phyloP scores from a whole-genome alignment of 495 filamentous ascomycete species.

The Podospora anserina region DNA sequence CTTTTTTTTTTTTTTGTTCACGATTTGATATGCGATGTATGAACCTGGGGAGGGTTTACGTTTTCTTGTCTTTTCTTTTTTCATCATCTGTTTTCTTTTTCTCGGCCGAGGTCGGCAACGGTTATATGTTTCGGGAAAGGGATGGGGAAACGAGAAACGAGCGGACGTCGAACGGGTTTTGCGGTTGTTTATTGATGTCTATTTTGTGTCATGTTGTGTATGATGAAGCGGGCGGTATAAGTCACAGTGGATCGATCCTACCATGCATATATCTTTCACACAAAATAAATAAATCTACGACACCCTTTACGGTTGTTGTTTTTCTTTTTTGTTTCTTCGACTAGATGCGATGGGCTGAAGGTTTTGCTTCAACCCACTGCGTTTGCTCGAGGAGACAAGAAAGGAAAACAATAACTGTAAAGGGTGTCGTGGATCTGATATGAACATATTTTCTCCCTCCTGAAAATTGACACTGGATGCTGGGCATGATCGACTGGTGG shows the following conservation, averaged over 20 bases:
- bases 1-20: background rate
- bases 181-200: background rate
- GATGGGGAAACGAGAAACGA: background rate
- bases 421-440: too few species aligned
- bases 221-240: background rate
- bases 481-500: too few species aligned
- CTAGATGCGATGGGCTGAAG: too few species aligned
- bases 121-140: background rate
- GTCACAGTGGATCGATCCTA: background rate
- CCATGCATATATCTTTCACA: background rate
- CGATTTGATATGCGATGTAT: background rate
- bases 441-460: too few species aligned
- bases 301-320: too few species aligned
- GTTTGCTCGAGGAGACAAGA: too few species aligned
- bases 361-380: too few species aligned
- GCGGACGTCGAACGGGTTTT: background rate
- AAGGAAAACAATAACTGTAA: too few species aligned
- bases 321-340: too few species aligned
- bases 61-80: constrained; percentile 3
- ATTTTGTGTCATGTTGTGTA: background rate
- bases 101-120: background rate
- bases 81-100: background rate
- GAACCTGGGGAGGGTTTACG: background rate
- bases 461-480: too few species aligned
- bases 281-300: too few species aligned